These are phyloP conservation scores for Pseudogymnoascus sp. DNA, from an alignment of 2,329 filamentous ascomycete genomes.

Conservation along the genomic window DNA sequence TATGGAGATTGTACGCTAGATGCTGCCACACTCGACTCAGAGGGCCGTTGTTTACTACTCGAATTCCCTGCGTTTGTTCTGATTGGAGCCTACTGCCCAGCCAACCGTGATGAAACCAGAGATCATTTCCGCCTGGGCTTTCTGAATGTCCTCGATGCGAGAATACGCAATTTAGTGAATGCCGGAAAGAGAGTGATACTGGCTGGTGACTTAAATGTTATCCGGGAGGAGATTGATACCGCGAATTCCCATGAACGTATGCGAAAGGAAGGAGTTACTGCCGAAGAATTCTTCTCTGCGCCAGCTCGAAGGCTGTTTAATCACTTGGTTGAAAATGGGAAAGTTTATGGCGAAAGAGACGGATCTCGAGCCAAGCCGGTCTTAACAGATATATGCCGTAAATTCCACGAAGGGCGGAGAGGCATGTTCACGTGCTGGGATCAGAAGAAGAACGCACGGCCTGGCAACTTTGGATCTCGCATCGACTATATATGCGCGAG, in stretches of 20 bases:
- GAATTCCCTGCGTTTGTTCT: conserved; percentile 95
- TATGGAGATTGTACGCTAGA: conserved; percentile 58
- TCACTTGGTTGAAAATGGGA: conserved; percentile 69
- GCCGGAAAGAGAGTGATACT: conserved; percentile 80
- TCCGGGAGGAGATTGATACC: conserved; percentile 57
- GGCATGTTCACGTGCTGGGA: conserved; percentile 99
- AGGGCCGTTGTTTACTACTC: conserved; percentile 83
- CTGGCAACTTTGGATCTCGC: conserved; percentile 83
- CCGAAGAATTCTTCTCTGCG: conserved; percentile 64
- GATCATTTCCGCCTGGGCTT: conserved; percentile 78
- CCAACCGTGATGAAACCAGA: conserved; percentile 75
- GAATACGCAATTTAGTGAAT: conserved; percentile 74
- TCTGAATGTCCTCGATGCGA: conserved; percentile 69
- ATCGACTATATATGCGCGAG: conserved; percentile 93
- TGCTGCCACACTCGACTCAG: conserved; percentile 69
- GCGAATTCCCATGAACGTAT: conserved; percentile 67
- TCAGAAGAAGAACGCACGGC: conserved; percentile 88
- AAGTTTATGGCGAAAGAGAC: conserved; percentile 59
- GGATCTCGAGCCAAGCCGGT: conserved; percentile 62
- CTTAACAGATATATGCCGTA: conserved; percentile 76
- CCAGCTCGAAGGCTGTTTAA: conserved; percentile 76
- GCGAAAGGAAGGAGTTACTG: conserved; percentile 59
- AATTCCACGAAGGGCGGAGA: conserved; percentile 67
- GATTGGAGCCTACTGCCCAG: conserved; percentile 86
- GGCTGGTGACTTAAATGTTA: conserved; percentile 83